Conservation (phyloP, 2,329 filamentous ascomycete species). For the Trichophaea hybrida region DNA sequence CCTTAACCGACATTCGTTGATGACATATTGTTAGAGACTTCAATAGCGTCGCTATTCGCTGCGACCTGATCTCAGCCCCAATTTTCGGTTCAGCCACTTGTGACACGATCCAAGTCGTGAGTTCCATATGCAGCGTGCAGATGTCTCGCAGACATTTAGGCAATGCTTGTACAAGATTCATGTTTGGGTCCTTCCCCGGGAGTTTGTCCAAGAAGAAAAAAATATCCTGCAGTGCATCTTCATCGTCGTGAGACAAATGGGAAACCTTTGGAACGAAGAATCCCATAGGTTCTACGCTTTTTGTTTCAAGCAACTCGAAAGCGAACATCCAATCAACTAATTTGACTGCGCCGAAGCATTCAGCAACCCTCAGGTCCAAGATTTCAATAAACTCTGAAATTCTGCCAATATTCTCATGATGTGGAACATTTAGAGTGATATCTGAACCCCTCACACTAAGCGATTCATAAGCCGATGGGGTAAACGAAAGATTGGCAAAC, state of each 20-base stretch:
- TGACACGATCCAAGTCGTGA: slow-evolving; percentile 26
- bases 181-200: slow-evolving; percentile 22
- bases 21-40: slow-evolving; percentile 26
- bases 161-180: slow-evolving; percentile 24
- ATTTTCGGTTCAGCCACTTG: slow-evolving; percentile 25
- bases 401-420: slow-evolving; percentile 13
- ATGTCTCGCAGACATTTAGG: slow-evolving; percentile 26
- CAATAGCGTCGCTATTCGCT: slow-evolving; percentile 25
- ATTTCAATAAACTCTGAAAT: slow-evolving; percentile 27
- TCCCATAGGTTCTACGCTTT: slow-evolving; percentile 27
- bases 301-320: slow-evolving; percentile 28
- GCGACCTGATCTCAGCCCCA: slow-evolving; percentile 24
- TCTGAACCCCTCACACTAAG: not conserved
- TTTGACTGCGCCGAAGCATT: slow-evolving; percentile 25
- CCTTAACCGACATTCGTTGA: slow-evolving; percentile 27
- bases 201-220: slow-evolving; percentile 26
- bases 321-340: slow-evolving; percentile 28
- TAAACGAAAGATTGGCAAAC: slow-evolving; percentile 23
- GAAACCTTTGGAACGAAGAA: slow-evolving; percentile 27
- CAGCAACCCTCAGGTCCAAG: slow-evolving; percentile 23
- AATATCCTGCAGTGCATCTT: slow-evolving; percentile 27
- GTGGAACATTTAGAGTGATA: slow-evolving; percentile 10
- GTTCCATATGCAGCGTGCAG: slow-evolving; percentile 24
- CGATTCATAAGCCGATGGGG: slow-evolving; percentile 17
- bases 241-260: slow-evolving; percentile 25